Base-by-base conservation (phyloP, 202 grass and related monocot genomes). In the Carex arenaria region DNA sequence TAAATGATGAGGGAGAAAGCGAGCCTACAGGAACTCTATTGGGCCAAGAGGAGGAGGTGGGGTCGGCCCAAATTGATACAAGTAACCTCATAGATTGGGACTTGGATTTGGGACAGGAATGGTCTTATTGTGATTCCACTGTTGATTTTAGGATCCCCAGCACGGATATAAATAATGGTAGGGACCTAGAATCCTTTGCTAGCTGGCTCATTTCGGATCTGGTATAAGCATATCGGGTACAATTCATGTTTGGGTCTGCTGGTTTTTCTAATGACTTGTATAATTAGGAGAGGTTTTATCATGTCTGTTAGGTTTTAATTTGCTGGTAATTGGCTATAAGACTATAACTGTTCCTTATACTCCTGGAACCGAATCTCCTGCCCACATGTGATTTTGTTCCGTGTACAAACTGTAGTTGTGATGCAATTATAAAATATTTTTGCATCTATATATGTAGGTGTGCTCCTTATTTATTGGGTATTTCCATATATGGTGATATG, bases 131-230 rank as follows among this genome's bases (percentile, higher is more conserved):
- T 7, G 42, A 71, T 43, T 30, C 47, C 5, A 49, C 51, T 75
- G 54, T 3, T 59, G 57, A 63, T 69, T 56, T 82, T 51, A 20
- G 64, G 51, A 13, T 70, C 17, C 80, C 66, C 28, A 10, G 15
- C 14, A 70, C 13, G 52, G 63, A 40, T 11, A 59, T 59, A 19
- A 68, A 85, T 40, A 40, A 7, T 71, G 38, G 73, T 54, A 78
- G 86, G 47, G 80, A 89, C 66, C 82, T 92, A 2, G 89, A 93
- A 34, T 87, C 60, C 61, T 93, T 93, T 45, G 69, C 70, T 14
- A 93, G 78, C 20, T 93, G 90, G 93, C 86, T 96, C 20, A 79
- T 93, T 30, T 91, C 89, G 0, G 93, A 93, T 85, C 34, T 78
- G 1, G 64, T 74, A 67, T 89, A 47, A 70, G 9, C 18, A 8